Conservation (phyloP, 768 basidiomycete species). For the Amyloporia xantha region DNA sequence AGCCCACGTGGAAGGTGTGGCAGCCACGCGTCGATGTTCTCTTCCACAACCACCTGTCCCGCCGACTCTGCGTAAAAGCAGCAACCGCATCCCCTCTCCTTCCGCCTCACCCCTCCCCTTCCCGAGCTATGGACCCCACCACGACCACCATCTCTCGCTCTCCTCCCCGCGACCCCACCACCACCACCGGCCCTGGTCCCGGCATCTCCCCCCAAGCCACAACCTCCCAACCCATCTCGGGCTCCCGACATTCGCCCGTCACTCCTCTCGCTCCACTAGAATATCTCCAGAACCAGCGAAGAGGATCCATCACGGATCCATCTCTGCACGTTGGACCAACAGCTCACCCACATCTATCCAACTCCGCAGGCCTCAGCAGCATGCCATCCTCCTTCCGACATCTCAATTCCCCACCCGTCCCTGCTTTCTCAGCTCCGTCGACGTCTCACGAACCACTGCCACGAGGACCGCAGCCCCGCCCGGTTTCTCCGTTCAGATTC, state of each 20-base stretch:
- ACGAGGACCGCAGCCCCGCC: constrained; percentile 41
- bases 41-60: constrained; percentile 7
- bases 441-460: constrained; percentile 22
- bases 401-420: constrained; percentile 13
- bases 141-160: neutral
- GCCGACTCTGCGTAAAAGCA: constrained; percentile 1
- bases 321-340: constrained; percentile 54
- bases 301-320: constrained; percentile 81
- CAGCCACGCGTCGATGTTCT: constrained; percentile 12
- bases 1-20: constrained; percentile 7
- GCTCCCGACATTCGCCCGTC: constrained; percentile 42
- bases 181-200: constrained; percentile 3
- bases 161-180: neutral
- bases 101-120: neutral
- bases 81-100: neutral
- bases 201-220: constrained; percentile 20
- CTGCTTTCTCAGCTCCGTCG: constrained; percentile 9
- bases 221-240: constrained; percentile 17
- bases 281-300: constrained; percentile 72
- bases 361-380: constrained; percentile 9
- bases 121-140: constrained; percentile 1
- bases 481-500: constrained; percentile 63
- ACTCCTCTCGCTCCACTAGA: constrained; percentile 70
- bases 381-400: constrained; percentile 19
- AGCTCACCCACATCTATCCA: constrained; percentile 15